Percentiles rank a stretch among this genome's conserved stretches.
Evolutionary conservation across 805 yeast species (phyloP).

Genomic region (Ogataea nonfermentans): DNA sequence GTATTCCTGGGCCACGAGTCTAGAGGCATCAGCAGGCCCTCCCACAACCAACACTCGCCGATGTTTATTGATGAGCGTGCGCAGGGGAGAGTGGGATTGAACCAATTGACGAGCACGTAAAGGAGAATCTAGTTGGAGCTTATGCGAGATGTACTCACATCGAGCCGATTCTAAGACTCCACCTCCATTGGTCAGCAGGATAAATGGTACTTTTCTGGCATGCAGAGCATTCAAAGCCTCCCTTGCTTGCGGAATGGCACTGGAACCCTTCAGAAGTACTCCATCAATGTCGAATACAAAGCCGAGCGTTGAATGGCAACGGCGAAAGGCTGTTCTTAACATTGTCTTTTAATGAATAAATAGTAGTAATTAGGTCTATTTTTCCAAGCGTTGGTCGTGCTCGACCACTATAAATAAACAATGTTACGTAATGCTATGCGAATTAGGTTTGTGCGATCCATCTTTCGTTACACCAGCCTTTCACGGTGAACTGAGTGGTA

Average conservation of each 20-base stretch:
- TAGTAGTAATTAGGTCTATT: neutral
- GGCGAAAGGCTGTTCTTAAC: slow-evolving; percentile 6
- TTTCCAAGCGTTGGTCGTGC: too few relatives aligned
- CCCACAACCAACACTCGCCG: slow-evolving; percentile 78
- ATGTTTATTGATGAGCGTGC: slow-evolving; percentile 50
- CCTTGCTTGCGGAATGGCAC: slow-evolving; percentile 63
- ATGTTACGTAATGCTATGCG: slow-evolving; percentile 2
- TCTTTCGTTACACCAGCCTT: slow-evolving; percentile 48
- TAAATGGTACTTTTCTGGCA: slow-evolving; percentile 61
- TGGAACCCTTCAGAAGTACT: slow-evolving; percentile 72
- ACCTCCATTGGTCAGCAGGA: slow-evolving; percentile 89
- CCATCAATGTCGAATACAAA: slow-evolving; percentile 69
- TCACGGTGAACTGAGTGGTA: slow-evolving; percentile 44
- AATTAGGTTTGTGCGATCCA: slow-evolving; percentile 35
- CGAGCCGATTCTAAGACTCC: slow-evolving; percentile 69
- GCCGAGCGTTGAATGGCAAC: slow-evolving; percentile 19
- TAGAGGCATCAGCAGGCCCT: slow-evolving; percentile 72
- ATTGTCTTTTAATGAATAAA: neutral
- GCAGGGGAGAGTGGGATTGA: slow-evolving; percentile 87
- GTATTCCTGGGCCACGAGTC: slow-evolving; percentile 69
- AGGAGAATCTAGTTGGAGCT: slow-evolving; percentile 39
- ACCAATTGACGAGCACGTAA: slow-evolving; percentile 66
- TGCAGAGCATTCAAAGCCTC: slow-evolving; percentile 49
- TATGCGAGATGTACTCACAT: slow-evolving; percentile 46
- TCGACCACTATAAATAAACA: too few relatives aligned